Evolutionary conservation across 2,329 filamentous ascomycete genomes (phyloP).

Genomic region (Ophiostoma populinum): DNA sequence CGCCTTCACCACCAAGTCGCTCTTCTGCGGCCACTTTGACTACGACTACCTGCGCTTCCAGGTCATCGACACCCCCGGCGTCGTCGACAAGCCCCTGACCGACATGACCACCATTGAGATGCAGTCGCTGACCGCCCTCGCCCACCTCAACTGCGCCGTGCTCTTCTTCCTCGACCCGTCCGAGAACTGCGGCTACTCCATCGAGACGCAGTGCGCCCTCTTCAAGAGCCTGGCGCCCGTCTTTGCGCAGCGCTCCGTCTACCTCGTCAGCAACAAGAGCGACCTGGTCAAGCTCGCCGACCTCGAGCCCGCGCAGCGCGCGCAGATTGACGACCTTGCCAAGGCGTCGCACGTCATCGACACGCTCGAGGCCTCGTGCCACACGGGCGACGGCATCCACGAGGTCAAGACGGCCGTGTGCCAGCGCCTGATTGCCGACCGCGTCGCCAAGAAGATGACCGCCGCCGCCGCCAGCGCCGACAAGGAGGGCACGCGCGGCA

Average conservation of each 20-base stretch:
- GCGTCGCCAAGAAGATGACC: constrained; percentile 92
- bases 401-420: constrained; percentile 90
- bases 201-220: constrained; percentile 80
- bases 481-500: constrained; percentile 61
- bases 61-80: constrained; percentile 88
- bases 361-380: constrained; percentile 83
- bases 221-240: constrained; percentile 95
- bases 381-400: constrained; percentile 86
- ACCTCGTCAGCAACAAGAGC: constrained; percentile 96
- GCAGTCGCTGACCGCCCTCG: constrained; percentile 96
- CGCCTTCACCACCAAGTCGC: constrained; percentile 84
- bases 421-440: constrained; percentile 78
- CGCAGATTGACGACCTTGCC: constrained; percentile 16
- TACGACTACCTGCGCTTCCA: constrained; percentile 86
- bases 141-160: constrained; percentile 85
- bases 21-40: constrained; percentile 96
- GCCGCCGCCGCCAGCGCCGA: constrained; percentile 67
- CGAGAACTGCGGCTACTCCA: constrained; percentile 90
- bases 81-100: constrained; percentile 89
- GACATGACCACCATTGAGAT: constrained; percentile 99
- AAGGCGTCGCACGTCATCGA: constrained; percentile 61
- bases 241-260: constrained; percentile 94
- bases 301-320: constrained; percentile 60
- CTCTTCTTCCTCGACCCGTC: constrained; percentile 97
- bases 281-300: constrained; percentile 81